Conservation (phyloP, 2,329 filamentous ascomycete species). For the Paracoccidioides brasiliensis region DNA sequence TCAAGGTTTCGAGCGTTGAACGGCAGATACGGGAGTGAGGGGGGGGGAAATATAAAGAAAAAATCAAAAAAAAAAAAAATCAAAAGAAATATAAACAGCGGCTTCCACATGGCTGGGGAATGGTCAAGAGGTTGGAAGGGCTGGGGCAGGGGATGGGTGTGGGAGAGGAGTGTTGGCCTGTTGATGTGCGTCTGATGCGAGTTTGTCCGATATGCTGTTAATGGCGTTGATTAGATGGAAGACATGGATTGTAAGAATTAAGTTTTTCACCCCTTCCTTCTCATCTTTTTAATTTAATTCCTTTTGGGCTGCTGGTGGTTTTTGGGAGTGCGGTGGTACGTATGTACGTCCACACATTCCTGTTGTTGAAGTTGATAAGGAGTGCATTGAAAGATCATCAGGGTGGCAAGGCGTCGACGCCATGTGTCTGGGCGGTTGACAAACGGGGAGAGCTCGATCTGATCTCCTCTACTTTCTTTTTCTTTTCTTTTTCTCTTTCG, state of each 20-base stretch:
- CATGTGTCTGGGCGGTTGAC: not conserved
- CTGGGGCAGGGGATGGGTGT: too few species aligned
- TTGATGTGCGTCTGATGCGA: too few species aligned
- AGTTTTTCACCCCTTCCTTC: too few species aligned
- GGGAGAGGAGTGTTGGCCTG: too few species aligned
- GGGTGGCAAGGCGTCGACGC: not conserved
- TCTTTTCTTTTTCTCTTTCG: not conserved
- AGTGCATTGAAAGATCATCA: not conserved
- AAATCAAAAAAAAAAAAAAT: not conserved
- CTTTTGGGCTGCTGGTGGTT: not conserved
- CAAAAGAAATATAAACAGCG: not conserved
- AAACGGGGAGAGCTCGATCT: not conserved
- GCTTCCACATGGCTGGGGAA: too few species aligned
- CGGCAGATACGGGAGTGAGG: not conserved
- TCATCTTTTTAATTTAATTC: too few species aligned
- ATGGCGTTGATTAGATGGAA: too few species aligned
- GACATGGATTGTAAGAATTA: too few species aligned
- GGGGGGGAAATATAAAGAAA: conserved; percentile 10
- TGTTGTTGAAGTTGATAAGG: not conserved
- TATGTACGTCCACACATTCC: not conserved
- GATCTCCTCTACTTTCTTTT: not conserved
- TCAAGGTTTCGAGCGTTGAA: conserved; percentile 13
- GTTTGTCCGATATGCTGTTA: too few species aligned
- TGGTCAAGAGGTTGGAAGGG: too few species aligned
- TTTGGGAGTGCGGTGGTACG: not conserved